A percentile compares a stretch with the other conserved stretches of the same genome.
phyloP scores from a whole-genome alignment of 176 grass and related monocot genomes.

The Carex myosuroides region DNA sequence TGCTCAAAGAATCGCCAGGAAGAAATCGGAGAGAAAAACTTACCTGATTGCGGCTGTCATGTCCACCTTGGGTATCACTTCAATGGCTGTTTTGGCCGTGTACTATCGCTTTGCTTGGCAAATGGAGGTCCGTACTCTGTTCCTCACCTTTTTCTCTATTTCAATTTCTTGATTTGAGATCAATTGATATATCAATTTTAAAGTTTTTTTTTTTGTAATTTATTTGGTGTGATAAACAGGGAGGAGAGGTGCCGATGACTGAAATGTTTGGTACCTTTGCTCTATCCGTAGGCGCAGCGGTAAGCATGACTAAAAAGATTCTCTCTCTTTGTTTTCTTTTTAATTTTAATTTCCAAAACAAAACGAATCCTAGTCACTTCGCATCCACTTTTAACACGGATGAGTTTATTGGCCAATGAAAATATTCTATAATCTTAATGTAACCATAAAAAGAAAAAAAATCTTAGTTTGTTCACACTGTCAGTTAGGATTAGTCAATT shows the following conservation, averaged over 20 bases:
- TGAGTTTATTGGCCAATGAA: background rate
- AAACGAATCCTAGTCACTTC: background rate
- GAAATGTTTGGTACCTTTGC: constrained; percentile 95
- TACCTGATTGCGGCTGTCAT: constrained; percentile 86
- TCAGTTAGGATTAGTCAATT: background rate
- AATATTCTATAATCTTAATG: background rate
- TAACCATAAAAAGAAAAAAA: background rate
- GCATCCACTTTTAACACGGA: background rate
- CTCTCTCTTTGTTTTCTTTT: background rate
- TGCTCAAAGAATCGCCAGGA: constrained; percentile 40
- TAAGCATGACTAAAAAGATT: constrained; percentile 15
- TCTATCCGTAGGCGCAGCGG: constrained; percentile 85
- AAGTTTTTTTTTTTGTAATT: background rate
- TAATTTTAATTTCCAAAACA: background rate
- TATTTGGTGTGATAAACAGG: constrained; percentile 26
- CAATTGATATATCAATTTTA: background rate
- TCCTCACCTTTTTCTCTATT: background rate
- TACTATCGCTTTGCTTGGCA: constrained; percentile 99
- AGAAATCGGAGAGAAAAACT: constrained; percentile 72
- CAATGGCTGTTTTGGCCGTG: constrained; percentile 72
- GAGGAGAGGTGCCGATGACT: constrained; percentile 70
- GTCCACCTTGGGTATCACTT: constrained; percentile 95
- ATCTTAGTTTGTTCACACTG: background rate
- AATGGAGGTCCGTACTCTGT: constrained; percentile 51
- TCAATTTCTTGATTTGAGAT: background rate